Percentiles rank a stretch among this genome's conserved stretches.
These are phyloP conservation scores for Chlorencoelia australis DNA, from an alignment of 2,329 filamentous ascomycete species.

Conservation along the genomic window DNA sequence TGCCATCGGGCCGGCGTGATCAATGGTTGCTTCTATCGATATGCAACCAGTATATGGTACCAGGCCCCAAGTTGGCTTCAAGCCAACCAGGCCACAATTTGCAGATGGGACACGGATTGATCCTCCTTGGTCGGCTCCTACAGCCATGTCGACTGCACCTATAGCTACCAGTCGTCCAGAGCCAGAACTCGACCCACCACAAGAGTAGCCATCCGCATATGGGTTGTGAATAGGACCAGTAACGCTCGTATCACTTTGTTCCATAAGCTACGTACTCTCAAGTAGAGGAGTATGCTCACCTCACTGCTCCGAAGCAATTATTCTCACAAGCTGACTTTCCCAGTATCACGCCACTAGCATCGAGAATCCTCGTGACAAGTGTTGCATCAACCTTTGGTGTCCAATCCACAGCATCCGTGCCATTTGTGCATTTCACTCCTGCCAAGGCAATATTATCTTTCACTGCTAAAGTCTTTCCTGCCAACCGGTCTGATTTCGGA, in stretches of 20 bases:
- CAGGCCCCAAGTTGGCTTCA: constrained; percentile 21
- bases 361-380: constrained; percentile 18
- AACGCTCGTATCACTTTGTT: constrained; percentile 13
- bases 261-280: too few species aligned
- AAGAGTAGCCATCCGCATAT: constrained; percentile 33
- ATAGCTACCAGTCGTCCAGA: constrained; percentile 36
- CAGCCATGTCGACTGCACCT: constrained; percentile 33
- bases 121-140: constrained; percentile 22
- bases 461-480: constrained; percentile 14
- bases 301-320: constrained; percentile 20
- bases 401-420: constrained; percentile 34
- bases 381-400: constrained; percentile 42
- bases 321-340: constrained; percentile 32
- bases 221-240: constrained; percentile 33
- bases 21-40: constrained; percentile 39
- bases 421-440: constrained; percentile 19
- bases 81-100: constrained; percentile 19
- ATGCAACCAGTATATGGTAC: constrained; percentile 30
- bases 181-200: constrained; percentile 40
- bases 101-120: constrained; percentile 19
- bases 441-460: constrained; percentile 21
- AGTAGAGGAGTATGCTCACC: too few species aligned
- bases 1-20: constrained; percentile 39
- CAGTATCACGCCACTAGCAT: constrained; percentile 36
- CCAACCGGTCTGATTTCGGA: constrained; percentile 11